These are phyloP conservation scores for Penicillium herquei DNA, from an alignment of 495 filamentous ascomycete species.

Conservation along the genomic window DNA sequence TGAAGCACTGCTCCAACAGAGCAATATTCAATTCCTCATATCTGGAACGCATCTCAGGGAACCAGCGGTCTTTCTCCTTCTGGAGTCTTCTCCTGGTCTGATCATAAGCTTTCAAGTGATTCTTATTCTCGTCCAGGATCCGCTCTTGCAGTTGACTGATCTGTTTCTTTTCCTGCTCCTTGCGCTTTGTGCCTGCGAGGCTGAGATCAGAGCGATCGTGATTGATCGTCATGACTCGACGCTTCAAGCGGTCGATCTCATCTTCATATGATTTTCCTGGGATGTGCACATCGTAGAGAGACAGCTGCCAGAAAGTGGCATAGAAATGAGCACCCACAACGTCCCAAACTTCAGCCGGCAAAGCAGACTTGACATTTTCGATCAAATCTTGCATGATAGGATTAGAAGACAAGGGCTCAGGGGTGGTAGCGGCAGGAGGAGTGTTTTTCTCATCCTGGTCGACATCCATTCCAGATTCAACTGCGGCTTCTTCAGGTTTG, in stretches of 20 bases:
- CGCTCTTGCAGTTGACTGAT: constrained; percentile 57
- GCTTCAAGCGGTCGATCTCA: constrained; percentile 63
- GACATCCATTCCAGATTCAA: constrained; percentile 36
- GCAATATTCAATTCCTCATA: constrained; percentile 67
- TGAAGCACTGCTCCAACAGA: constrained; percentile 83
- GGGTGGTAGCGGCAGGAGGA: constrained; percentile 6
- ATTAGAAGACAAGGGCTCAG: constrained; percentile 52
- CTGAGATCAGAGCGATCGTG: constrained; percentile 72
- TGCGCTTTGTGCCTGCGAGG: constrained; percentile 57
- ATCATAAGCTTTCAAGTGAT: constrained; percentile 61
- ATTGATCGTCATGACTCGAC: constrained; percentile 57
- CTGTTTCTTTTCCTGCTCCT: constrained; percentile 61
- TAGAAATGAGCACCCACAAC: constrained; percentile 75
- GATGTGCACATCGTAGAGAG: constrained; percentile 74
- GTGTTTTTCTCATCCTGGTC: constrained; percentile 30
- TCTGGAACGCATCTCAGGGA: constrained; percentile 58
- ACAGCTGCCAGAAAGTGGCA: constrained; percentile 89
- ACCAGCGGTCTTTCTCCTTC: constrained; percentile 81
- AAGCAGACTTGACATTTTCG: constrained; percentile 56
- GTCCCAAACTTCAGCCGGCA: constrained; percentile 65
- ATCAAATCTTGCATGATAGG: constrained; percentile 77
- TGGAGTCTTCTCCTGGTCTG: constrained; percentile 62
- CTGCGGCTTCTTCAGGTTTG: constrained; percentile 11
- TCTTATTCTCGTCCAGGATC: constrained; percentile 67
- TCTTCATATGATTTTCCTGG: constrained; percentile 70